phyloP scores from a whole-genome alignment of 768 basidiomycete species.

The Mycena alexandri region DNA sequence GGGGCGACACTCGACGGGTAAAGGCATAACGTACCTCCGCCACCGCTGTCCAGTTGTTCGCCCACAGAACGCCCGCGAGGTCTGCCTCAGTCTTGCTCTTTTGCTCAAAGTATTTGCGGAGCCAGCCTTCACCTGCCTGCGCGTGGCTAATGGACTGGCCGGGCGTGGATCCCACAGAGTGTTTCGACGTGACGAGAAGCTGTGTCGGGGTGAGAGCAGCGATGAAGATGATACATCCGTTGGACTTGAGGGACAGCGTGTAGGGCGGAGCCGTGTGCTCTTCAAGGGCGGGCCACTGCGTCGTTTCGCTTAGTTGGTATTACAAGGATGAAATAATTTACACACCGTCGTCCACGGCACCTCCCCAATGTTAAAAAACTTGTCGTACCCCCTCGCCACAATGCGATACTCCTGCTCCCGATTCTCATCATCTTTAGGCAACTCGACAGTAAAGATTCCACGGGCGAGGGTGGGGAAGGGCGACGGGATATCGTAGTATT shows the following conservation, averaged over 20 bases:
- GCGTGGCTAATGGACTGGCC: conserved; percentile 71
- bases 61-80: conserved; percentile 81
- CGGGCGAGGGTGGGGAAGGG: conserved; percentile 95
- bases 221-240: conserved; percentile 97
- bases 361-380: conserved; percentile 98
- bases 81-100: conserved; percentile 79
- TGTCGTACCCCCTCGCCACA: conserved; percentile 94
- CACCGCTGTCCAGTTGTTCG: conserved; percentile 88
- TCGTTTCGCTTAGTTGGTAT: not conserved
- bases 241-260: conserved; percentile 92
- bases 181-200: conserved; percentile 92
- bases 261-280: conserved; percentile 82
- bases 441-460: conserved; percentile 82
- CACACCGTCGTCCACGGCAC: conserved; percentile 94
- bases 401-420: conserved; percentile 64
- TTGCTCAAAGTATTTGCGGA: conserved; percentile 74
- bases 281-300: conserved; percentile 82
- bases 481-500: conserved; percentile 89
- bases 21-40: conserved; percentile 75
- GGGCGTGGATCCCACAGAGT: conserved; percentile 76
- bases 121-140: conserved; percentile 86
- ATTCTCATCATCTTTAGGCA: conserved; percentile 32
- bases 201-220: conserved; percentile 81
- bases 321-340: conserved; percentile 17
- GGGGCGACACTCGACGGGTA: not conserved